Evolutionary conservation across 495 filamentous ascomycete species (phyloP), one percentile per base, ranked within the genome.

Genomic region (Extremus antarcticus): DNA sequence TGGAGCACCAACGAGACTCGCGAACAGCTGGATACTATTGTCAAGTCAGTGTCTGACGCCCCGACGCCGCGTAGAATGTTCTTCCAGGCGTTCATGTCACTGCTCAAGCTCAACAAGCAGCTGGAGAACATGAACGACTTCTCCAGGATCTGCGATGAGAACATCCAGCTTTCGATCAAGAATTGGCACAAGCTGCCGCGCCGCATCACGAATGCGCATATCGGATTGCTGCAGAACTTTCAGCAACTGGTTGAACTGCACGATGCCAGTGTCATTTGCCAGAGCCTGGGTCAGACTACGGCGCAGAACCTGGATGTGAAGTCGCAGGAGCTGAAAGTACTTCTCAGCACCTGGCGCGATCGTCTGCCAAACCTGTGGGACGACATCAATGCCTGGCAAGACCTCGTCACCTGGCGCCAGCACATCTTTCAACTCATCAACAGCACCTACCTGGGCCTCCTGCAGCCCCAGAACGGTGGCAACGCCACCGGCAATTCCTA

Each of bases 381-480:
- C 62, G 94, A 99, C 65, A 99, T 99, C 71, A 94, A 94, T 62
- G 86, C 90, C 21, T 99, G 94, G 94, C 91, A 97, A 65, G 94
- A 97, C 64, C 76, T 99, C 20, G 92, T 99, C 19, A 97, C 94
- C 1, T 99, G 94, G 94, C 82, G 94, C 61, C 94, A 97, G 66
- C 94, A 99, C 69, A 94, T 99, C 59, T 99, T 99, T 74, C 84
- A 90, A 49, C 80, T 96, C 13, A 99, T 99, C 71, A 99, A 99
- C 65, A 78, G 75, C 11, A 95, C 88, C 0, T 99, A 99, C 64
- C 81, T 99, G 2, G 79, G 81, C 23, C 78, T 99, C 53, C 69
- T 96, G 25, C 94, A 88, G 2, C 84, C 77, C 16, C 84, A 90
- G 63, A 82, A 81, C 13, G 86, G 85, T 67, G 79, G 87, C 20